Conservation (phyloP, 805 yeast genomes). For the Wickerhamiella australiensis region DNA sequence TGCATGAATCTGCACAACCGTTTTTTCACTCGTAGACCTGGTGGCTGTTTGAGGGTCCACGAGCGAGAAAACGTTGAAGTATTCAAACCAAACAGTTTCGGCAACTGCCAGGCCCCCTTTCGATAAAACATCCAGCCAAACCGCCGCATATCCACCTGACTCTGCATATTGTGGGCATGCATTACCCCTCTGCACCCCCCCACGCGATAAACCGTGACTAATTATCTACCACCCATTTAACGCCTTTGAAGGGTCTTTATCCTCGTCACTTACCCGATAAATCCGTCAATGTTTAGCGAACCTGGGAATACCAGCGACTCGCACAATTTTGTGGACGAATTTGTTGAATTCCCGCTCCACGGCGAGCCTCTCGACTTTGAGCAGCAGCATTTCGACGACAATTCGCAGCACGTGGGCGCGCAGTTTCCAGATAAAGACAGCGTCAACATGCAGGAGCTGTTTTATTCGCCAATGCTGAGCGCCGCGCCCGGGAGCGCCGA, state of each 20-base stretch:
- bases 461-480: constrained; percentile 9
- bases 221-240: neutral
- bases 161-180: too few species aligned
- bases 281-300: neutral
- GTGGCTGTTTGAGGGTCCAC: too few species aligned
- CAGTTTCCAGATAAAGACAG: neutral
- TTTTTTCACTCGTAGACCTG: neutral
- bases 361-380: neutral
- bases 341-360: constrained; percentile 4
- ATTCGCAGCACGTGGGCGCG: neutral
- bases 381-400: neutral
- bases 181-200: neutral
- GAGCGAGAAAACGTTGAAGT: too few species aligned
- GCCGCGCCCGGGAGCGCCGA: constrained; percentile 8
- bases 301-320: neutral
- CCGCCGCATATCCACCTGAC: too few species aligned
- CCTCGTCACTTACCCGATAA: too few species aligned
- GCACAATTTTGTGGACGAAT: constrained; percentile 8
- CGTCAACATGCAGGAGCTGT: constrained; percentile 10
- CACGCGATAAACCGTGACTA: neutral
- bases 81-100: too few species aligned
- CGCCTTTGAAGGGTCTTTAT: neutral
- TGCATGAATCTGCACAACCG: neutral
- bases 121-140: too few species aligned
- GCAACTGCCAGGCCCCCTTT: too few species aligned